Percentiles rank a stretch among this genome's conserved stretches.
Evolutionary conservation across 176 grass and related monocot genomes (phyloP).

Genomic region (Dendrocalamus sinicus): DNA sequence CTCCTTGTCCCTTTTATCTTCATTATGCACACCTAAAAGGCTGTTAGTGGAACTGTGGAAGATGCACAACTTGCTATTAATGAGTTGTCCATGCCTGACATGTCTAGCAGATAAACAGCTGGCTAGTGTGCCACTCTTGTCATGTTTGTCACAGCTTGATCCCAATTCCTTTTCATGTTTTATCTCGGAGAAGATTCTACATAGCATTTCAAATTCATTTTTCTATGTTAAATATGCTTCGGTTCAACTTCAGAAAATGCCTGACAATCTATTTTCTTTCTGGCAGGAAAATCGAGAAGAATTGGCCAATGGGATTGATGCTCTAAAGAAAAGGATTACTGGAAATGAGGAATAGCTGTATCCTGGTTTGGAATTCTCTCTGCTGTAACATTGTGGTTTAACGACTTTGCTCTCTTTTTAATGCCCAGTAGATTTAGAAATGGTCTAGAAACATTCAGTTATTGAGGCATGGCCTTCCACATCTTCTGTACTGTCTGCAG

Average conservation of each 20-base stretch:
- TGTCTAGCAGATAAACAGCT: conserved; percentile 37
- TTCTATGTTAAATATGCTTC: not conserved
- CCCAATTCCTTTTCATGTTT: not conserved
- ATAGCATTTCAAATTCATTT: not conserved
- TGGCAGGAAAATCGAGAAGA: conserved; percentile 70
- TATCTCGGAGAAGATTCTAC: not conserved
- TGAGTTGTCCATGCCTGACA: conserved; percentile 12
- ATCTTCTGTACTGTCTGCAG: conserved; percentile 6
- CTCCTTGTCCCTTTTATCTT: conserved; percentile 10
- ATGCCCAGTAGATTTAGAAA: not conserved
- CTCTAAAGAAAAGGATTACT: conserved; percentile 67
- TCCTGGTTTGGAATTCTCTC: not conserved
- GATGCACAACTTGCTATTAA: conserved; percentile 30
- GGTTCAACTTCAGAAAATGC: not conserved
- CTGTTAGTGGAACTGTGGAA: conserved; percentile 20
- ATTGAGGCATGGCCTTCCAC: not conserved
- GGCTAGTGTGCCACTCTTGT: not conserved
- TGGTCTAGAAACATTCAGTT: not conserved
- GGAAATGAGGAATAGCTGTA: conserved; percentile 53
- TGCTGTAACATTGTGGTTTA: not conserved
- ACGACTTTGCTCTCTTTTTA: not conserved
- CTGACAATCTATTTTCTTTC: conserved; percentile 2
- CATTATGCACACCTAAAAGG: conserved; percentile 30
- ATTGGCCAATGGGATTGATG: conserved; percentile 54
- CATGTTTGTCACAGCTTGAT: conserved; percentile 15